Evolutionary conservation across 2,329 filamentous ascomycete species (phyloP).

Genomic region (Calonectria montana): DNA sequence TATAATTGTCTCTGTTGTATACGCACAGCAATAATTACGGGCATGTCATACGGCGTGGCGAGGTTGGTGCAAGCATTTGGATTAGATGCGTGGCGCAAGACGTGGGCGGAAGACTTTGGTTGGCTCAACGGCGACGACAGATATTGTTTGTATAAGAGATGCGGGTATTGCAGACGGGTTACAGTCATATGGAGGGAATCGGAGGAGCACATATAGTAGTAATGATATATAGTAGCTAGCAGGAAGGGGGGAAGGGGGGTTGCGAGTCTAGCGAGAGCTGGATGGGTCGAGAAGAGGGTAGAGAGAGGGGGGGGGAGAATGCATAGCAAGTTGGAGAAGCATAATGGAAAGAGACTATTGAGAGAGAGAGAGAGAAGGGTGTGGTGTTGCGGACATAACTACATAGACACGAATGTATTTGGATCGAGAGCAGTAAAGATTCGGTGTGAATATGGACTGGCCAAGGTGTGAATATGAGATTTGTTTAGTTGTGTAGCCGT

Average conservation of each 20-base stretch:
- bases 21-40: not conserved
- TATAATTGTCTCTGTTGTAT: constrained; percentile 60
- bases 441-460: not conserved
- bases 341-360: constrained; percentile 36
- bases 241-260: not conserved
- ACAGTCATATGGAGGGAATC: constrained; percentile 33
- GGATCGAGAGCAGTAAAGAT: not conserved
- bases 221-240: constrained; percentile 36
- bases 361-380: too few relatives aligned
- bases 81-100: constrained; percentile 28
- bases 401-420: not conserved
- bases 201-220: constrained; percentile 38
- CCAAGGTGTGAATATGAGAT: not conserved
- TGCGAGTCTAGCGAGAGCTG: not conserved
- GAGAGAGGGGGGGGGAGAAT: not conserved
- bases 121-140: constrained; percentile 22
- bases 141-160: constrained; percentile 37
- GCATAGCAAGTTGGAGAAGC: constrained; percentile 28
- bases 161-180: constrained; percentile 25
- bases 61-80: constrained; percentile 24
- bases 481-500: not conserved
- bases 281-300: not conserved
- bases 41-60: not conserved
- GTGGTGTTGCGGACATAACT: not conserved
- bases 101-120: constrained; percentile 11